Evolutionary conservation across 768 basidiomycete species (phyloP).

Genomic region (Lanmaoa pseudosensibilis): DNA sequence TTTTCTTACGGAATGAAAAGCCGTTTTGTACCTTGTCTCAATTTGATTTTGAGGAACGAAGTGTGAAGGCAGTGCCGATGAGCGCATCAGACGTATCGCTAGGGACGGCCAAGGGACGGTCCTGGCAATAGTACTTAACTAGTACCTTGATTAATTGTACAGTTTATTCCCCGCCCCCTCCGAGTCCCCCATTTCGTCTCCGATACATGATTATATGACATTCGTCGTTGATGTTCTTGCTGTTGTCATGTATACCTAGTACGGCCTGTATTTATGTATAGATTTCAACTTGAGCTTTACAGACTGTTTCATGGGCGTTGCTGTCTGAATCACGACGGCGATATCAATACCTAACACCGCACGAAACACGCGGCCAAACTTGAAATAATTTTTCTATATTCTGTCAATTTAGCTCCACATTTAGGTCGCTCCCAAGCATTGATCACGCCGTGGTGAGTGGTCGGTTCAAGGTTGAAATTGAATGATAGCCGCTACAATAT

Average conservation of each 20-base stretch:
- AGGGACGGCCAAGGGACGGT: no score
- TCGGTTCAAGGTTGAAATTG: no score
- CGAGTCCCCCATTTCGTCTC: background rate
- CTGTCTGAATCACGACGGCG: no score
- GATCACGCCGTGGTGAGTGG: no score
- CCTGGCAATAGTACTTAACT: no score
- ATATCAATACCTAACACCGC: no score
- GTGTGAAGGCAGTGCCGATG: conserved; percentile 37
- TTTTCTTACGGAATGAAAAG: conserved; percentile 80
- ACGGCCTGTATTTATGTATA: conserved; percentile 25
- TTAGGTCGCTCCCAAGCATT: no score
- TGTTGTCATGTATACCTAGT: conserved; percentile 14
- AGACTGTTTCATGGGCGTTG: no score
- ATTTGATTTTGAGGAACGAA: conserved; percentile 78
- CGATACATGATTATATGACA: conserved; percentile 10
- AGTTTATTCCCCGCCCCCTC: conserved; percentile 2
- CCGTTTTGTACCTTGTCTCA: conserved; percentile 89
- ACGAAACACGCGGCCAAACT: no score
- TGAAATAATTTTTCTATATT: no score
- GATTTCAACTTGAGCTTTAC: conserved; percentile 6
- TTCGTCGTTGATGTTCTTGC: conserved; percentile 5
- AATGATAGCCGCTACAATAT: no score
- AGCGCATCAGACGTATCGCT: conserved; percentile 1
- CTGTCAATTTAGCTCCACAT: no score
- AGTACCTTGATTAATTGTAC: conserved; percentile 5